These are phyloP conservation scores for Cardamine occulta DNA, from an alignment of 345 rosid species.

Conservation along the genomic window DNA sequence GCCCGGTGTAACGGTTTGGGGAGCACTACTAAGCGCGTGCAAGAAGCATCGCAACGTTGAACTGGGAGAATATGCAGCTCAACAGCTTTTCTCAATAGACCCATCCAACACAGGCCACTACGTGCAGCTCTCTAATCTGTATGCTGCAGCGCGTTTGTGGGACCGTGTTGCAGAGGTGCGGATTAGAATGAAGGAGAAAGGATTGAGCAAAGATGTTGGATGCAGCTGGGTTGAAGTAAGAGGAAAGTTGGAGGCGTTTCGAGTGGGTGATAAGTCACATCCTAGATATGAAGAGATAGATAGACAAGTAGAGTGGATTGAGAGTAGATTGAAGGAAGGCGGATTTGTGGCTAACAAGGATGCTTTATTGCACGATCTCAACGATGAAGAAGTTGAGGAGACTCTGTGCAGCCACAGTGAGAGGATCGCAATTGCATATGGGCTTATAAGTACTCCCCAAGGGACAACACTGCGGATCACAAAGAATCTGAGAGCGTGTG, in stretches of 20 bases:
- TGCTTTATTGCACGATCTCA: slow-evolving; percentile 62
- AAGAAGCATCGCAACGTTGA: slow-evolving; percentile 62
- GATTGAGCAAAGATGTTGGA: slow-evolving; percentile 63
- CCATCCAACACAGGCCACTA: slow-evolving; percentile 64
- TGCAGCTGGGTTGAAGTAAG: slow-evolving; percentile 62
- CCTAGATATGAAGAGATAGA: slow-evolving; percentile 54
- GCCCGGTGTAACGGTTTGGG: slow-evolving; percentile 68
- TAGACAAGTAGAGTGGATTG: slow-evolving; percentile 52
- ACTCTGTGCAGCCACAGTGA: slow-evolving; percentile 73
- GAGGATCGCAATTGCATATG: slow-evolving; percentile 70
- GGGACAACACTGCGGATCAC: slow-evolving; percentile 62
- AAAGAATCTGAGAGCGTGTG: slow-evolving; percentile 70
- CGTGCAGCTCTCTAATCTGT: slow-evolving; percentile 77
- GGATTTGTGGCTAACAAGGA: slow-evolving; percentile 60
- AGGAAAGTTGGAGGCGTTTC: slow-evolving; percentile 60
- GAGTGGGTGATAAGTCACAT: slow-evolving; percentile 68
- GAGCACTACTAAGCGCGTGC: slow-evolving; percentile 72
- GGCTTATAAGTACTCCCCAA: slow-evolving; percentile 59
- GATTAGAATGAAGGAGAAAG: slow-evolving; percentile 62
- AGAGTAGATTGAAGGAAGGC: slow-evolving; percentile 58
- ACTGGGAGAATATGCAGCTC: slow-evolving; percentile 71
- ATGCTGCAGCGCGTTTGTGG: slow-evolving; percentile 70
- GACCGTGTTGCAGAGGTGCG: slow-evolving; percentile 57
- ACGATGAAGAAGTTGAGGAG: slow-evolving; percentile 65
- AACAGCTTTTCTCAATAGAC: slow-evolving; percentile 62